These are phyloP conservation scores for Melaleuca quinquenervia DNA, from an alignment of 345 rosid species.

Conservation along the genomic window DNA sequence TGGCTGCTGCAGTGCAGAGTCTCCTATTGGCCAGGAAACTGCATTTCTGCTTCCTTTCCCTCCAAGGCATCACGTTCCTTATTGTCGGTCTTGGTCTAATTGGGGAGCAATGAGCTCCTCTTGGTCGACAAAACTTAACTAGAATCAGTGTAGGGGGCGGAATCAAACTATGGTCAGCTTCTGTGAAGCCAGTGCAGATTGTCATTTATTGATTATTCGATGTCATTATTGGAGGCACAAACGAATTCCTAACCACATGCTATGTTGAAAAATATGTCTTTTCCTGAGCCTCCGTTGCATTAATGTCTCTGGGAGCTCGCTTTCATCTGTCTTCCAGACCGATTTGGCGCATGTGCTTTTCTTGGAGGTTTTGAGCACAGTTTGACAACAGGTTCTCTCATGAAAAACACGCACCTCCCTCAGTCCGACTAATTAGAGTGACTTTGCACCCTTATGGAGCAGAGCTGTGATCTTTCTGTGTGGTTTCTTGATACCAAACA, in stretches of 20 bases:
- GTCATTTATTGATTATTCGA: not conserved
- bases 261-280: not conserved
- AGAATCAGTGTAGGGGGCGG: not conserved
- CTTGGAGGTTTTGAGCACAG: not conserved
- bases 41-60: not conserved
- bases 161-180: not conserved
- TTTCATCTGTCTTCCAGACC: not conserved
- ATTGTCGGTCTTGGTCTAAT: conserved; percentile 7
- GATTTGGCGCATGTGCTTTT: not conserved
- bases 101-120: not conserved
- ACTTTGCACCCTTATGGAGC: not conserved
- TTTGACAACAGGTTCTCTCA: not conserved
- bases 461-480: not conserved
- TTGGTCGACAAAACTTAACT: not conserved
- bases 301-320: not conserved
- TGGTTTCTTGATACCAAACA: not conserved
- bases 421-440: not conserved
- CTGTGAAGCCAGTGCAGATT: not conserved
- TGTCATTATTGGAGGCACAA: not conserved
- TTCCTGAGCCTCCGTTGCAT: not conserved
- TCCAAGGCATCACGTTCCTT: conserved; percentile 5
- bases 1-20: conserved; percentile 3
- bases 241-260: not conserved
- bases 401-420: not conserved
- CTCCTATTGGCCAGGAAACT: not conserved